Conservation (phyloP, 805 yeast genomes). For the Saccharomyces eubayanus region DNA sequence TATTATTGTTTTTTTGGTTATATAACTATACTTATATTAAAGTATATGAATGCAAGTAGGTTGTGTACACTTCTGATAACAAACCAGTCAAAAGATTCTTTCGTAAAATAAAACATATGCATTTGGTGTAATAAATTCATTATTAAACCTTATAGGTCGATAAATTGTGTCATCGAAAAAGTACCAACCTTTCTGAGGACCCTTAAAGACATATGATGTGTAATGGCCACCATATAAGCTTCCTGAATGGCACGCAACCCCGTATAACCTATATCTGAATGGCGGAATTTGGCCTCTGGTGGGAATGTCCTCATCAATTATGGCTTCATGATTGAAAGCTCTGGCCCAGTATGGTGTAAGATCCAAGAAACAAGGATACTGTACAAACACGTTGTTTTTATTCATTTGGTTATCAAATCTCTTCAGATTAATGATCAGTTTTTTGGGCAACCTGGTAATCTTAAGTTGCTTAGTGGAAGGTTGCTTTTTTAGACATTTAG, state of each 20-base stretch:
- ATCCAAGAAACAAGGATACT: slow-evolving; percentile 61
- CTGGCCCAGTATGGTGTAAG: slow-evolving; percentile 57
- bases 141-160: slow-evolving; percentile 39
- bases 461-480: slow-evolving; percentile 59
- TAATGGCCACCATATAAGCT: slow-evolving; percentile 81
- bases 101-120: slow-evolving; percentile 79
- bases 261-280: slow-evolving; percentile 64
- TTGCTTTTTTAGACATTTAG: slow-evolving; percentile 56
- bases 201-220: slow-evolving; percentile 69
- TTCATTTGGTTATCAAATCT: slow-evolving; percentile 46
- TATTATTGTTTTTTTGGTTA: not conserved
- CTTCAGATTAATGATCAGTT: slow-evolving; percentile 76
- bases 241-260: slow-evolving; percentile 80
- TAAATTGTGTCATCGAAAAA: slow-evolving; percentile 73
- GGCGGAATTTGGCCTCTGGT: slow-evolving; percentile 76
- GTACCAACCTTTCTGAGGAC: slow-evolving; percentile 57
- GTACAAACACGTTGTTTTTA: slow-evolving; percentile 58
- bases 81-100: slow-evolving; percentile 28
- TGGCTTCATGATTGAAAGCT: slow-evolving; percentile 20
- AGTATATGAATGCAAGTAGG: not conserved
- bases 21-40: not conserved
- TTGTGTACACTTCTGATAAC: not conserved
- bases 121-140: slow-evolving; percentile 55
- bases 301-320: slow-evolving; percentile 33
- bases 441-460: slow-evolving; percentile 70